Conservation (phyloP, 441 rosid genomes). For the Gossypium schwendimanii region DNA sequence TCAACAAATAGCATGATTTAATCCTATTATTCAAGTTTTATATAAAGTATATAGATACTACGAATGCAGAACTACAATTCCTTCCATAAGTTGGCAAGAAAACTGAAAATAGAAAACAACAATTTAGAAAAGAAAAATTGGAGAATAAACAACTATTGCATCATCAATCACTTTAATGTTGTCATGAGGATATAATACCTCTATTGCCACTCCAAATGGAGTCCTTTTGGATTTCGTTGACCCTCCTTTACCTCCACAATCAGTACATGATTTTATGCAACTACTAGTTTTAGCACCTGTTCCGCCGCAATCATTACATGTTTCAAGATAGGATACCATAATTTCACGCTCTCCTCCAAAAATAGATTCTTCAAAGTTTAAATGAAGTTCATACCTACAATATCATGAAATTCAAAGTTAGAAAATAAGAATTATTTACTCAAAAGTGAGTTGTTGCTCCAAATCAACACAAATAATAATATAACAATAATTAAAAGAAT, state of each 20-base stretch:
- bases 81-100: constrained; percentile 1
- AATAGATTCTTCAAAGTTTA: constrained; percentile 84
- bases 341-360: constrained; percentile 68
- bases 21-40: neutral
- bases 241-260: constrained; percentile 80
- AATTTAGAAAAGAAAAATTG: constrained; percentile 1
- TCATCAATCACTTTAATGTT: constrained; percentile 10
- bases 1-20: neutral
- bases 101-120: neutral
- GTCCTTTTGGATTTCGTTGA: constrained; percentile 68
- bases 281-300: constrained; percentile 77
- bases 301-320: constrained; percentile 69
- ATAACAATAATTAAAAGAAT: neutral
- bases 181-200: constrained; percentile 36
- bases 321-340: constrained; percentile 57
- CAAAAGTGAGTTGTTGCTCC: neutral
- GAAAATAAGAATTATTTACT: neutral
- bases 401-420: constrained; percentile 10
- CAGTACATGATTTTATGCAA: constrained; percentile 45
- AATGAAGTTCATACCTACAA: constrained; percentile 56
- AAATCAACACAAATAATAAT: neutral
- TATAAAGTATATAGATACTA: neutral
- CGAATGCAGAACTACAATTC: neutral
- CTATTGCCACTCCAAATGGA: constrained; percentile 84
- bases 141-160: neutral